These are phyloP conservation scores for Alternaria brassicicola DNA, from an alignment of 2,329 filamentous ascomycete genomes.

Conservation along the genomic window DNA sequence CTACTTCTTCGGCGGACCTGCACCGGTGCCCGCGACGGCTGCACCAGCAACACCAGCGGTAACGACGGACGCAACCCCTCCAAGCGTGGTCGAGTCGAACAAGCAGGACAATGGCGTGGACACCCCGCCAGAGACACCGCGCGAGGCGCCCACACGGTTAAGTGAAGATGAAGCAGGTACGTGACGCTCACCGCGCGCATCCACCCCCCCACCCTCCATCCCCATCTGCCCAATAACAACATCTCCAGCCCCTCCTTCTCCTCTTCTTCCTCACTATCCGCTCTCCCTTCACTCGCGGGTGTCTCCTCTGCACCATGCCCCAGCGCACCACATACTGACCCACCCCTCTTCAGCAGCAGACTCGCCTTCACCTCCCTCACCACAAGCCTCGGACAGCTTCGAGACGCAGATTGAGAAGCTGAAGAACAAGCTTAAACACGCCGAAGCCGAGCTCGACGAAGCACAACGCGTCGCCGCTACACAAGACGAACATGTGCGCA, in stretches of 20 bases:
- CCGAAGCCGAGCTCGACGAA: constrained; percentile 42
- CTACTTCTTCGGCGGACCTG: constrained; percentile 46
- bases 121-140: constrained; percentile 44
- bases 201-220: constrained; percentile 11
- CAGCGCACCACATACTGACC: constrained; percentile 29
- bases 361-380: constrained; percentile 41
- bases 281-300: constrained; percentile 24
- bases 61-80: constrained; percentile 29
- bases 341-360: constrained; percentile 27
- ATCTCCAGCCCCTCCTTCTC: constrained; percentile 26
- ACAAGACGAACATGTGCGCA: constrained; percentile 39
- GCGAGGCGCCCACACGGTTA: constrained; percentile 21
- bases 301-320: constrained; percentile 20
- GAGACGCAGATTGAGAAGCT: constrained; percentile 43
- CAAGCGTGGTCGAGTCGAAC: constrained; percentile 26
- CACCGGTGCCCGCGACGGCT: constrained; percentile 29
- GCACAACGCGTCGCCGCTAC: constrained; percentile 39
- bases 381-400: constrained; percentile 35
- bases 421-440: constrained; percentile 37
- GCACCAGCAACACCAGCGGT: constrained; percentile 38
- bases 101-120: constrained; percentile 37
- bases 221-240: constrained; percentile 33
- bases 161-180: constrained; percentile 28
- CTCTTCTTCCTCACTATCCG: constrained; percentile 26
- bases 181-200: constrained; percentile 12